These are phyloP conservation scores for Lantana camara DNA, from an alignment of 257 asterid species.

Conservation along the genomic window DNA sequence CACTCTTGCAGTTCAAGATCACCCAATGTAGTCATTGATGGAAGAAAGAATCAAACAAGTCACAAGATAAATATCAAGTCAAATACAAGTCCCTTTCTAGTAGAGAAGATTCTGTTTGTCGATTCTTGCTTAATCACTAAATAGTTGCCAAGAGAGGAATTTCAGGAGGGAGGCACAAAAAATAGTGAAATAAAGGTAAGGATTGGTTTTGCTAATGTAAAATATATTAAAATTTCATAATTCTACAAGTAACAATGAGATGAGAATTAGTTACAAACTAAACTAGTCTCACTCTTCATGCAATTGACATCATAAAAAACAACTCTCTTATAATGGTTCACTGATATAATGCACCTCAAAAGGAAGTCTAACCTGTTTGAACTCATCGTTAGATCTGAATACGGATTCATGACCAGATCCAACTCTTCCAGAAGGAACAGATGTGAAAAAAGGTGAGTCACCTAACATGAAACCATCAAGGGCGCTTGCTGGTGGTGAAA, in stretches of 20 bases:
- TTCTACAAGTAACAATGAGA: conserved; percentile 8
- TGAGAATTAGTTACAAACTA: not conserved
- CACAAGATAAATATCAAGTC: too few species aligned
- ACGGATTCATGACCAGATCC: conserved; percentile 89
- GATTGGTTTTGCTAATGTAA: too few species aligned
- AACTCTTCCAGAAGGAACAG: conserved; percentile 98
- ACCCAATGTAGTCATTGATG: too few species aligned
- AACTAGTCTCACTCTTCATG: conserved; percentile 7
- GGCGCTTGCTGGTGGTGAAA: conserved; percentile 86
- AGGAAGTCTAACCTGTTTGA: conserved; percentile 69
- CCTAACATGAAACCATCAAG: conserved; percentile 98
- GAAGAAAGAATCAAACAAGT: too few species aligned
- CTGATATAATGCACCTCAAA: conserved; percentile 23
- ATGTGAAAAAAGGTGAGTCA: conserved; percentile 96
- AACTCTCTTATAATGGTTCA: conserved; percentile 1
- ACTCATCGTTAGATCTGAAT: conserved; percentile 89
- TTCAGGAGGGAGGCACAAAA: too few species aligned
- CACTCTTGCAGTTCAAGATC: too few species aligned
- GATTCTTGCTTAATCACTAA: too few species aligned
- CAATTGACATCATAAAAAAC: conserved; percentile 16
- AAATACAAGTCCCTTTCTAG: too few species aligned
- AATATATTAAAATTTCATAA: too few species aligned
- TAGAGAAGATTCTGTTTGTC: too few species aligned
- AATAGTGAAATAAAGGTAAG: too few species aligned
- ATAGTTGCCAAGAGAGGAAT: too few species aligned